Conservation (phyloP, 306 rosid species). For the Ammopiptanthus mongolicus region DNA sequence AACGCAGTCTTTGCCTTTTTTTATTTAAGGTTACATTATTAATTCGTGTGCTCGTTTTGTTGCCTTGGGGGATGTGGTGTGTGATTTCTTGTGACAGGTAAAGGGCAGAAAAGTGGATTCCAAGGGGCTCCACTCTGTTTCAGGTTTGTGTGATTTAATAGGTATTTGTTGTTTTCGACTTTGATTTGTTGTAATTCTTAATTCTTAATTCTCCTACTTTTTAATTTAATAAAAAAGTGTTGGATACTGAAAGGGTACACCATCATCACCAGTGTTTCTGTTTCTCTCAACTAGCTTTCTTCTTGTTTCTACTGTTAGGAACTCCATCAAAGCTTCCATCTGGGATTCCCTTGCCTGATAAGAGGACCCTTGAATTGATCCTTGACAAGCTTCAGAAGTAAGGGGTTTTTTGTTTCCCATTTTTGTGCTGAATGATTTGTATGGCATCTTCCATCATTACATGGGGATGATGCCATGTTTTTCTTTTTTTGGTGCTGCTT, state of each 20-base stretch:
- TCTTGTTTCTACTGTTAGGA: slow-evolving; percentile 42
- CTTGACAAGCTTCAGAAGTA: slow-evolving; percentile 98
- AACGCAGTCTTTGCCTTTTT: slow-evolving; percentile 35
- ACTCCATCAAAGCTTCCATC: slow-evolving; percentile 53
- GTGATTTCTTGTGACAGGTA: slow-evolving; percentile 58
- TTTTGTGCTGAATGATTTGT: background rate
- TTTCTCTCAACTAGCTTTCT: slow-evolving; percentile 8
- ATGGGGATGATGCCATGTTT: background rate
- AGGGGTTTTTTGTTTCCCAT: slow-evolving; percentile 1
- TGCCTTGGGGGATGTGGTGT: slow-evolving; percentile 34
- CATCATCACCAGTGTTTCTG: background rate
- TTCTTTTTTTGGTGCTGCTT: slow-evolving; percentile 1
- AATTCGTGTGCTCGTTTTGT: slow-evolving; percentile 23
- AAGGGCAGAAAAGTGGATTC: slow-evolving; percentile 67
- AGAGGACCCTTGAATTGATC: slow-evolving; percentile 81
- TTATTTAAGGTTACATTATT: slow-evolving; percentile 14
- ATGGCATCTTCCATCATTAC: background rate
- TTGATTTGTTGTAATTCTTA: background rate
- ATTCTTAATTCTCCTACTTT: background rate
- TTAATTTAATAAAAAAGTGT: background rate
- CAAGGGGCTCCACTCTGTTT: slow-evolving; percentile 66
- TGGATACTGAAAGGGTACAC: background rate
- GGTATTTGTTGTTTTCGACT: slow-evolving; percentile 8
- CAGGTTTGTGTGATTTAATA: slow-evolving; percentile 50
- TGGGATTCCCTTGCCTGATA: slow-evolving; percentile 73